These are phyloP conservation scores for Apophysomyces sp. DNA, from an alignment of 371 early-diverging fungal species.

Conservation along the genomic window DNA sequence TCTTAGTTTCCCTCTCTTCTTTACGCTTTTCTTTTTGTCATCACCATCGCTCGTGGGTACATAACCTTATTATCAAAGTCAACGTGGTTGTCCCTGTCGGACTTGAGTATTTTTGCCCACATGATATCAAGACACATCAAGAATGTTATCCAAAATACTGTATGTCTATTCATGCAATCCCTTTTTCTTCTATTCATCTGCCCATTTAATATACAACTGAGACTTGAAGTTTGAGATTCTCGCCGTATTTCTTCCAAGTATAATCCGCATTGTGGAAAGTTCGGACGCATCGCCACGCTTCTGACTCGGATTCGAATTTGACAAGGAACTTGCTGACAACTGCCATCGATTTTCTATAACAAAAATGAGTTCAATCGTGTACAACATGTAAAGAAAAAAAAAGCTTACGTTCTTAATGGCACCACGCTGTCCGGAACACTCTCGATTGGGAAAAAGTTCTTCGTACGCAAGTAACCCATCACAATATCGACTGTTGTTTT, in stretches of 20 bases:
- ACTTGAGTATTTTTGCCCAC: not conserved
- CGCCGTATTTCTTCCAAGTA: constrained; percentile 14
- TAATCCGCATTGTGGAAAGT: constrained; percentile 42
- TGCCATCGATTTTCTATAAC: constrained; percentile 24
- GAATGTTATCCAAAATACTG: constrained; percentile 4
- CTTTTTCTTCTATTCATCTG: not conserved
- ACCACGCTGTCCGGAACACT: constrained; percentile 33
- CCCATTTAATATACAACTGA: constrained; percentile 37
- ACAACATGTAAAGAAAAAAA: not conserved
- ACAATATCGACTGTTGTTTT: constrained; percentile 27
- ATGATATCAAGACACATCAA: constrained; percentile 8
- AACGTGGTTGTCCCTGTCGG: not conserved
- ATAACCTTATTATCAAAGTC: not conserved
- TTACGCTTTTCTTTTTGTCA: not conserved
- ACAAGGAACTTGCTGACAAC: constrained; percentile 42
- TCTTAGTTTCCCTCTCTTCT: not conserved
- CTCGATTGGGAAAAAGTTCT: constrained; percentile 42
- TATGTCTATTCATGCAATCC: not conserved
- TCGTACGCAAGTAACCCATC: constrained; percentile 34
- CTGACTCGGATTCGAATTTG: constrained; percentile 49
- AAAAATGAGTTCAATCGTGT: not conserved
- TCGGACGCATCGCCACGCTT: constrained; percentile 53
- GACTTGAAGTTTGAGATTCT: constrained; percentile 19
- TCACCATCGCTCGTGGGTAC: not conserved
- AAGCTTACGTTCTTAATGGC: constrained; percentile 37